phyloP scores from a whole-genome alignment of 768 basidiomycete genomes.

The Inosperma sp. region DNA sequence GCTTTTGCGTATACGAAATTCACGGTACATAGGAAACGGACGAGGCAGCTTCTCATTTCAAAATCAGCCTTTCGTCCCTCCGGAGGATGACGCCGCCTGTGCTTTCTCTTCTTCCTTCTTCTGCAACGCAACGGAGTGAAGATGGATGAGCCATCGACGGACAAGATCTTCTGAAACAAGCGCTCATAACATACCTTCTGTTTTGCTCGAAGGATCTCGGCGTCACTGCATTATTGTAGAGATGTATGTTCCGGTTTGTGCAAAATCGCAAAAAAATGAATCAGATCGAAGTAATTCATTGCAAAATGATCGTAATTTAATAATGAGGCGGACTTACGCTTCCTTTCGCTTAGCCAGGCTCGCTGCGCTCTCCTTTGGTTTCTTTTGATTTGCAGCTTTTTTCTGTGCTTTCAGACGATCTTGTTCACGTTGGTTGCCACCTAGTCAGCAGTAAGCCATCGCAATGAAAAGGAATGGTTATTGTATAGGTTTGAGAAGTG shows the following conservation, averaged over 20 bases:
- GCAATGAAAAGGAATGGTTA: conserved; percentile 17
- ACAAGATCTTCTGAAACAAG: not conserved
- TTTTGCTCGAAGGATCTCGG: conserved; percentile 68
- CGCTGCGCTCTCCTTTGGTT: conserved; percentile 65
- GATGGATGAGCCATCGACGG: conserved; percentile 5
- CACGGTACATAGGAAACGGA: not conserved
- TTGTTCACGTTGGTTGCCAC: conserved; percentile 78
- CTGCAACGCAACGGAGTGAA: no score
- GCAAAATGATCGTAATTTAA: no score
- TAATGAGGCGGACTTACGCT: conserved; percentile 47
- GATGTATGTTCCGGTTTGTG: no score
- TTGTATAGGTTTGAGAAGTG: conserved; percentile 9
- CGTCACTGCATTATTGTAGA: no score
- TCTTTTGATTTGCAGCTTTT: conserved; percentile 49
- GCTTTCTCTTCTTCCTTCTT: conserved; percentile 53
- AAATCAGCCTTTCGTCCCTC: conserved; percentile 14
- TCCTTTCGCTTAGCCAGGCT: conserved; percentile 68
- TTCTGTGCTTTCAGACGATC: conserved; percentile 74
- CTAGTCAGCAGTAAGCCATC: conserved; percentile 36
- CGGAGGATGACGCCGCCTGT: conserved; percentile 13
- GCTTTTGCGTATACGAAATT: no score
- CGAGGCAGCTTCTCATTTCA: not conserved
- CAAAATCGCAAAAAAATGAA: no score
- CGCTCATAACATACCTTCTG: conserved; percentile 56
- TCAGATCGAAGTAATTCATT: no score